Evolutionary conservation across 2,329 filamentous ascomycete species (phyloP).

Genomic region (Ophiocordyceps sinensis): DNA sequence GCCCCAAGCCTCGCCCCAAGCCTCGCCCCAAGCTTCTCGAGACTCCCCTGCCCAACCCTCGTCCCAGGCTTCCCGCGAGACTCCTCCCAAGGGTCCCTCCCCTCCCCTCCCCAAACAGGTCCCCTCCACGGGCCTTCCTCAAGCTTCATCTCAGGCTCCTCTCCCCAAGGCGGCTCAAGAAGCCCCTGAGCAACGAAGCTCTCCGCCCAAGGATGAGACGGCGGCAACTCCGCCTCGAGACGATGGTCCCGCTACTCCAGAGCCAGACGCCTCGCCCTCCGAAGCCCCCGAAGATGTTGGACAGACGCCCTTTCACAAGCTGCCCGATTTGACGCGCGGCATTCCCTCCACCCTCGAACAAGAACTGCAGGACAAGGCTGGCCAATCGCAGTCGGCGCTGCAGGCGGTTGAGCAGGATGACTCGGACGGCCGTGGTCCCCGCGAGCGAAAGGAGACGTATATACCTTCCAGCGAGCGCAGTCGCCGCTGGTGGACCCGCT

Average conservation of each 20-base stretch:
- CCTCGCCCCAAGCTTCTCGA: neutral
- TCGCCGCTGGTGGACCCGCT: conserved; percentile 61
- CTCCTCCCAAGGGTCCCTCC: neutral
- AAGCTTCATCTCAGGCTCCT: neutral
- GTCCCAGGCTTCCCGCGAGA: neutral
- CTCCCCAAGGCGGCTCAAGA: too few species aligned
- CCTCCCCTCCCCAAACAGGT: neutral
- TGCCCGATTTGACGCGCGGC: conserved; percentile 86
- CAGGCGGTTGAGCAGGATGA: conserved; percentile 23
- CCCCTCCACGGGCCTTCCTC: neutral
- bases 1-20: conserved; percentile 1
- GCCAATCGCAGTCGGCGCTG: conserved; percentile 15
- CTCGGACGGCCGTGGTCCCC: conserved; percentile 17
- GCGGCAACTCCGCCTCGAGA: neutral
- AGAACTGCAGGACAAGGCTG: conserved; percentile 42
- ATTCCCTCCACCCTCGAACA: conserved; percentile 82
- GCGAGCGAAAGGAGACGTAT: conserved; percentile 53
- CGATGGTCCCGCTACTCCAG: conserved; percentile 7
- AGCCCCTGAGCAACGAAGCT: too few species aligned
- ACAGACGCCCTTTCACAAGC: conserved; percentile 44
- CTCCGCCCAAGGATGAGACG: neutral
- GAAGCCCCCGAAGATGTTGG: conserved; percentile 9
- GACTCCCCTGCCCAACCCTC: neutral
- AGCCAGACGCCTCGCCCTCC: neutral
- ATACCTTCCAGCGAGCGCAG: conserved; percentile 81